phyloP scores from a whole-genome alignment of 2,329 filamentous ascomycete species.

The Cercospora sp. region DNA sequence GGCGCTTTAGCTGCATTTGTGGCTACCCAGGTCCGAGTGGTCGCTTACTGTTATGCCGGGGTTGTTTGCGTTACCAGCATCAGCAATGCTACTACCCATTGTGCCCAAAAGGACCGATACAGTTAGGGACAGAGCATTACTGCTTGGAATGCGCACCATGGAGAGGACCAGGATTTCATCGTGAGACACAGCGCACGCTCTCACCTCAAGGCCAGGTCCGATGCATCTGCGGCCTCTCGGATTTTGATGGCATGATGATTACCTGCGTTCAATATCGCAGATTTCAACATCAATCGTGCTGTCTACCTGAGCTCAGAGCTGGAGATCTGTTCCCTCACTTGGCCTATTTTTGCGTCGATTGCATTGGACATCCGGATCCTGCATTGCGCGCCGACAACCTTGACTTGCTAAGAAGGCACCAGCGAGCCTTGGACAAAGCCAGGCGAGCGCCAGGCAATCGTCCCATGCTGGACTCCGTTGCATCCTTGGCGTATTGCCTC shows the following conservation, averaged over 20 bases:
- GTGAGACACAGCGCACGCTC: background rate
- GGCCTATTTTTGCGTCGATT: background rate
- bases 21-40: background rate
- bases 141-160: background rate
- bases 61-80: background rate
- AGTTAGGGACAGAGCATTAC: background rate
- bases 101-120: background rate
- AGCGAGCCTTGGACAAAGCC: background rate
- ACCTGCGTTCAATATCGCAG: background rate
- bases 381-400: background rate
- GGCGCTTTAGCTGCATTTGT: background rate
- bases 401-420: background rate
- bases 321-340: background rate
- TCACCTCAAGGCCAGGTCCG: background rate
- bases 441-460: background rate
- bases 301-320: background rate
- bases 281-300: background rate
- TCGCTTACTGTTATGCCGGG: background rate
- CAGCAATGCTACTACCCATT: background rate
- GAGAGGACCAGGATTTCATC: background rate
- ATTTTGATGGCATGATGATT: background rate
- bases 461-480: background rate
- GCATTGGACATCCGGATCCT: background rate
- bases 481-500: background rate
- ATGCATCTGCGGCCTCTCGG: background rate